These are phyloP conservation scores for Claviceps paspali DNA, from an alignment of 2,329 filamentous ascomycete species.

Conservation along the genomic window DNA sequence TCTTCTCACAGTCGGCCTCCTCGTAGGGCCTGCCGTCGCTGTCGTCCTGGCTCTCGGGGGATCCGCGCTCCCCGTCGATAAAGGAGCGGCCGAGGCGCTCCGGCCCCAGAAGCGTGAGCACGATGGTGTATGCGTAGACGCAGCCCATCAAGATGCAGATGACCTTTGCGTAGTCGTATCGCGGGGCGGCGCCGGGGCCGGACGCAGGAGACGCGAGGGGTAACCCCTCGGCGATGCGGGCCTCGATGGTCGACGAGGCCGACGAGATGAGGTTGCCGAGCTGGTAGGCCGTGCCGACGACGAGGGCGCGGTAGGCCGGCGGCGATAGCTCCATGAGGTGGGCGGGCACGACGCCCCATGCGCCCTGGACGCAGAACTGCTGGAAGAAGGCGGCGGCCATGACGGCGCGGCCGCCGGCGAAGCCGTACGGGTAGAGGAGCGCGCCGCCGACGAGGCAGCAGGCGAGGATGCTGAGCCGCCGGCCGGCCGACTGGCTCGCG, in stretches of 20 bases:
- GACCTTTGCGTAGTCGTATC: constrained; percentile 67
- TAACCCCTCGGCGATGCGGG: constrained; percentile 59
- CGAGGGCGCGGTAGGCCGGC: constrained; percentile 56
- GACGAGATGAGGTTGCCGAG: constrained; percentile 60
- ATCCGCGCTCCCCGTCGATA: too few relatives aligned
- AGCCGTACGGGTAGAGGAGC: constrained; percentile 72
- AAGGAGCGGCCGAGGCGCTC: constrained; percentile 37
- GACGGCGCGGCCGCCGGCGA: constrained; percentile 43
- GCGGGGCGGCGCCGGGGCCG: too few relatives aligned
- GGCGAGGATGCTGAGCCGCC: constrained; percentile 51
- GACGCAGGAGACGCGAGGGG: too few relatives aligned
- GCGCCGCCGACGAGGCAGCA: constrained; percentile 54
- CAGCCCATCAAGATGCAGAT: constrained; percentile 87
- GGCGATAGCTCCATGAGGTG: constrained; percentile 66
- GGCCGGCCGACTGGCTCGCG: constrained; percentile 52
- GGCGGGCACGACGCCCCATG: constrained; percentile 63
- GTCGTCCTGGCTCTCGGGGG: too few relatives aligned
- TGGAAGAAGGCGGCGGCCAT: constrained; percentile 76
- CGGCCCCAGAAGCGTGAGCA: constrained; percentile 48
- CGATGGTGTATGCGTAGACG: constrained; percentile 50
- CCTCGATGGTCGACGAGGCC: constrained; percentile 60
- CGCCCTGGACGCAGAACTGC: constrained; percentile 64
- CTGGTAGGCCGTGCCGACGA: constrained; percentile 61
- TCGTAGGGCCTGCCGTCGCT: too few relatives aligned
- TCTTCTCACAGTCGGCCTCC: too few relatives aligned